A percentile compares a stretch with the other conserved stretches of the same genome.
phyloP scores from a whole-genome alignment of 78 protist genomes.

The Carpediemonas membranifera region DNA sequence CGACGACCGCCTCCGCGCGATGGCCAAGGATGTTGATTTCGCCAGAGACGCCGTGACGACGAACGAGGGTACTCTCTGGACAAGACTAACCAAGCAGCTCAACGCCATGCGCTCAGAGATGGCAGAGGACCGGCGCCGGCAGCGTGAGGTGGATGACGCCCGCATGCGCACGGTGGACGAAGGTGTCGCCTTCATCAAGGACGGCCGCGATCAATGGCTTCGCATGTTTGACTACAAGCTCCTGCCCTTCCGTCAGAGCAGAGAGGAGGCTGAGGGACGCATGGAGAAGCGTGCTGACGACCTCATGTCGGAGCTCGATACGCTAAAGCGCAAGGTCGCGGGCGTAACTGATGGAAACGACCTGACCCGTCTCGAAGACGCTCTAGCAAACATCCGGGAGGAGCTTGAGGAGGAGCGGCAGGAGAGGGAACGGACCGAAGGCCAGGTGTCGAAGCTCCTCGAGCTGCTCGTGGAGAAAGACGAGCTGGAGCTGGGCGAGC shows the following conservation, averaged over 20 bases:
- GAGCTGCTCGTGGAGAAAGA: too few species aligned
- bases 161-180: neutral
- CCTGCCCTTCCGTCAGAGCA: neutral
- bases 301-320: too few species aligned
- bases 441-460: too few species aligned
- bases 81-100: neutral
- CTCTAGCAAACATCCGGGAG: too few species aligned
- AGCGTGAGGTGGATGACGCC: neutral
- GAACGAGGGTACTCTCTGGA: neutral
- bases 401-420: too few species aligned
- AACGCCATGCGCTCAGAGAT: neutral
- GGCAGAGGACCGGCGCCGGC: neutral
- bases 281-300: too few species aligned
- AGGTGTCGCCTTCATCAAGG: conserved; percentile 3
- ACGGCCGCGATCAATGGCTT: neutral
- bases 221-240: conserved; percentile 6
- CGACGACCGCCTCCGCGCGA: neutral
- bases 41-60: neutral
- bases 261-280: too few species aligned
- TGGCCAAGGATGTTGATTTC: neutral
- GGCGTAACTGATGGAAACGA: too few species aligned
- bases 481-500: too few species aligned
- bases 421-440: too few species aligned
- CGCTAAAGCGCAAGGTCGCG: too few species aligned
- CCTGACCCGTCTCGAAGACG: too few species aligned